Evolutionary conservation across 2,329 filamentous ascomycete genomes (phyloP), one percentile per base, ranked within the genome.

Genomic region (Ceratocystis colombiana): DNA sequence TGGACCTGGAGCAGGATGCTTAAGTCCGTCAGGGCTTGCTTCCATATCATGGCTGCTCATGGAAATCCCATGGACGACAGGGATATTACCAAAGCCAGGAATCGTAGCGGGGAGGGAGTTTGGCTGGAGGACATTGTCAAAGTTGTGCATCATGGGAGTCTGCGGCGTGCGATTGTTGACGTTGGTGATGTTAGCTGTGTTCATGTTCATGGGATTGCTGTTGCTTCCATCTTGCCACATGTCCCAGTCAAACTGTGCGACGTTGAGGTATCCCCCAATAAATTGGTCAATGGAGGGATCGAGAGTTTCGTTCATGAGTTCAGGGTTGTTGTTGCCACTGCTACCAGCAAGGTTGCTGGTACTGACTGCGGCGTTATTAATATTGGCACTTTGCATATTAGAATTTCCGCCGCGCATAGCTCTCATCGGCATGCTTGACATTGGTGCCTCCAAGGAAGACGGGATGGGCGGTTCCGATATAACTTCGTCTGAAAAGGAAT

Each of bases 241-340:
- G 64, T 80, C 79, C 76, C 79, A 79, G 62, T 79, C 78, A 17
- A 80, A 70, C 2, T 73, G 70, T 8, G 75, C 74, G 5, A 76
- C 72, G 68, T 82, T 79, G 20, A 80, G 69, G 64, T 78, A 79
- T 0, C 75, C 75, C 17, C 75, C 75, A 50, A 81, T 68, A 44
- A 80, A 76, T 15, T 78, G 75, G 59, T 81, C 78, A n/a, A 80
- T 69, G 48, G 64, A 73, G 72, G n/a, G 68, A 69, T 67, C 65
- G 41, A 67, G 65, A 20, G 55, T 59, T 41, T 65, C 62, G 3
- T 50, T 57, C 1, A 64, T 61, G 33, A 50, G 59, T 5, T 22
- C 22, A 28, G 46, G n/a, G 15, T 45, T 45, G 20, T 25, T 46
- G 64, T 48, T 61, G 41, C 22, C 30, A 45, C n/a, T 53, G 28